Conservation (phyloP, 768 basidiomycete genomes). For the Cytidiella melzeri region DNA sequence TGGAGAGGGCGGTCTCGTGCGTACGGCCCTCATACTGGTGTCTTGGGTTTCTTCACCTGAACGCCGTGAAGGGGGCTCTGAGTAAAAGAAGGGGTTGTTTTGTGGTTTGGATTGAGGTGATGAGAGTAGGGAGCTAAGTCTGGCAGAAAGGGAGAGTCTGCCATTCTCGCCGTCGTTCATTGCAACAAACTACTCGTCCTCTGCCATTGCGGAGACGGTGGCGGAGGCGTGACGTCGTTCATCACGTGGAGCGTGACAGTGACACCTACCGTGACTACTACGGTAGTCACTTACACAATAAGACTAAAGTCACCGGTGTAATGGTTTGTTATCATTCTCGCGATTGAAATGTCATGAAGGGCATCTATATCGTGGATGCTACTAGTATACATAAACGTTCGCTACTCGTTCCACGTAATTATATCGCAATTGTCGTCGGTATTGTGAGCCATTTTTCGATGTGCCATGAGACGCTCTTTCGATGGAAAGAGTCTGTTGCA, state of each 20-base stretch:
- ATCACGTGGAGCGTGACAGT: too few relatives aligned
- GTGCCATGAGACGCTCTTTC: constrained; percentile 59
- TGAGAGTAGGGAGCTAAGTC: constrained; percentile 4
- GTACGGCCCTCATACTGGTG: constrained; percentile 6
- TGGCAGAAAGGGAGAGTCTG: constrained; percentile 6
- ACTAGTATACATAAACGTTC: too few relatives aligned
- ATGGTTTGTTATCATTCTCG: too few relatives aligned
- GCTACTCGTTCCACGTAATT: constrained; percentile 69
- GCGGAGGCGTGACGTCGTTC: too few relatives aligned
- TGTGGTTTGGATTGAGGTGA: not conserved
- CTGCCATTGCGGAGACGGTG: too few relatives aligned
- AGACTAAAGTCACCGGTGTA: too few relatives aligned
- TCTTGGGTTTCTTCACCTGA: not conserved
- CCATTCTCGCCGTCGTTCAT: not conserved
- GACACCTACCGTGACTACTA: too few relatives aligned
- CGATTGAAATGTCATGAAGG: too few relatives aligned
- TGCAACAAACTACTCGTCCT: too few relatives aligned
- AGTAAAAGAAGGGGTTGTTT: not conserved
- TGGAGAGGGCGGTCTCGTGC: constrained; percentile 14
- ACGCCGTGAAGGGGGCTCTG: constrained; percentile 10
- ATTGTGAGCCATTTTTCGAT: constrained; percentile 70
- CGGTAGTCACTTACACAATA: too few relatives aligned
- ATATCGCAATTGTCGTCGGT: constrained; percentile 47
- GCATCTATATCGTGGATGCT: too few relatives aligned
- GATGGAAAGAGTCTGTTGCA: constrained; percentile 72